Percentiles rank a stretch among this genome's conserved stretches.
phyloP scores from a whole-genome alignment of 2,329 filamentous ascomycete genomes.

The Colletotrichum sp. region DNA sequence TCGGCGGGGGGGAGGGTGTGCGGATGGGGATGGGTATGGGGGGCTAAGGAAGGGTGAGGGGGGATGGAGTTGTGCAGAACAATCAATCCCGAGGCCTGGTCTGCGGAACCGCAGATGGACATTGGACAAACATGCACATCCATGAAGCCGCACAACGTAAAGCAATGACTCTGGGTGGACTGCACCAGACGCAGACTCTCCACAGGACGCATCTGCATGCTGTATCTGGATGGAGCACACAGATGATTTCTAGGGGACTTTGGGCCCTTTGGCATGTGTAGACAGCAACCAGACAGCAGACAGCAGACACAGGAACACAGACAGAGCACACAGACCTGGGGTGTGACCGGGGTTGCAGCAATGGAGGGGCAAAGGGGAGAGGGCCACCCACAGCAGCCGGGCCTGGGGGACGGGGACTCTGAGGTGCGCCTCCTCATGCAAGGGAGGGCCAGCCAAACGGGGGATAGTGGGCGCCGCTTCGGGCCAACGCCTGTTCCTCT shows the following conservation, averaged over 20 bases:
- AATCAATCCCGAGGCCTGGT: background rate
- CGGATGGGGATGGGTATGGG: background rate
- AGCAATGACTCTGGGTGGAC: background rate
- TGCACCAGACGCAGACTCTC: background rate
- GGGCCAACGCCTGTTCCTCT: slow-evolving; percentile 14
- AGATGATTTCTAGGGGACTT: background rate
- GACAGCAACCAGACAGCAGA: background rate
- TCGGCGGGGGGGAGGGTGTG: background rate
- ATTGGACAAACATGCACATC: background rate
- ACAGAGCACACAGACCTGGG: background rate
- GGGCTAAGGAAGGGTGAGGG: background rate
- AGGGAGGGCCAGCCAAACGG: background rate
- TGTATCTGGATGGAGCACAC: background rate
- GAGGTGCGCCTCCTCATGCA: background rate
- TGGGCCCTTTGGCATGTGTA: background rate
- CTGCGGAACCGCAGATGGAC: background rate
- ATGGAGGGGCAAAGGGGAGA: background rate
- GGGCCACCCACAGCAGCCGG: background rate
- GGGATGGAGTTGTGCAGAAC: background rate
- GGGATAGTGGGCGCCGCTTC: background rate
- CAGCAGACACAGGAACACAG: background rate
- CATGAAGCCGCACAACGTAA: slow-evolving; percentile 2
- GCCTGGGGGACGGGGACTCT: background rate
- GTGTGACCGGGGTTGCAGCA: background rate
- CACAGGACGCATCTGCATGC: slow-evolving; percentile 1